These are phyloP conservation scores for Rauvolfia tetraphylla DNA, from an alignment of 257 asterid genomes.

Conservation along the genomic window DNA sequence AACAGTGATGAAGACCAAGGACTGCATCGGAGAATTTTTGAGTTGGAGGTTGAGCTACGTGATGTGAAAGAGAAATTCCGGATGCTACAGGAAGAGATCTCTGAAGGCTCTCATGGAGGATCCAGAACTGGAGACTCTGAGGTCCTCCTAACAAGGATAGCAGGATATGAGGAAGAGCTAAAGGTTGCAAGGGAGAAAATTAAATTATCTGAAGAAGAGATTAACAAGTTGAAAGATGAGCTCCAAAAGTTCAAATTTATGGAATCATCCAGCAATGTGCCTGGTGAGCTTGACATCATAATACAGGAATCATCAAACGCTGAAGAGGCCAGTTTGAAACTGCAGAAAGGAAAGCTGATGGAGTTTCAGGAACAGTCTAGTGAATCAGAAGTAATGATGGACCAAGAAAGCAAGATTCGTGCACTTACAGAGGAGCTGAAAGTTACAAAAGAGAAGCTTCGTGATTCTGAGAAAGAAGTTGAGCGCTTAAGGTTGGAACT, in stretches of 20 bases:
- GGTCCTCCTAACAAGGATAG: constrained; percentile 34
- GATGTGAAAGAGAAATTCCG: constrained; percentile 58
- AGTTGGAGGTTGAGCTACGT: constrained; percentile 62
- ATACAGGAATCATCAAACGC: background rate
- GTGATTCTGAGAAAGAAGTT: constrained; percentile 49
- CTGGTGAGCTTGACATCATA: constrained; percentile 9
- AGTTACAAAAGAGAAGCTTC: constrained; percentile 41
- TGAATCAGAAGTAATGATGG: constrained; percentile 29
- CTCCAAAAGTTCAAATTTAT: constrained; percentile 49
- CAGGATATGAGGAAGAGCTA: constrained; percentile 60
- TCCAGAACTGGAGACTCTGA: constrained; percentile 28
- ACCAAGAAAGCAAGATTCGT: constrained; percentile 30
- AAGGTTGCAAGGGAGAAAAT: constrained; percentile 48
- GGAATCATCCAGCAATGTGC: constrained; percentile 15
- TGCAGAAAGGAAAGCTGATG: background rate
- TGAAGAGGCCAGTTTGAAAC: constrained; percentile 18
- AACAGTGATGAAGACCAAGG: constrained; percentile 52
- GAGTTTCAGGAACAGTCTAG: constrained; percentile 21
- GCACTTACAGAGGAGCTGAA: constrained; percentile 50
- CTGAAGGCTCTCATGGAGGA: constrained; percentile 24
- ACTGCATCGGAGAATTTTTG: constrained; percentile 43
- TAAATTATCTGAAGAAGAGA: constrained; percentile 54
- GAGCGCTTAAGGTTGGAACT: constrained; percentile 45
- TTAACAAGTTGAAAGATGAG: constrained; percentile 45
- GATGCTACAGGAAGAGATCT: constrained; percentile 29